Conservation (phyloP, 1,284 basidiomycete genomes). For the Sporisorium scitamineum region DNA sequence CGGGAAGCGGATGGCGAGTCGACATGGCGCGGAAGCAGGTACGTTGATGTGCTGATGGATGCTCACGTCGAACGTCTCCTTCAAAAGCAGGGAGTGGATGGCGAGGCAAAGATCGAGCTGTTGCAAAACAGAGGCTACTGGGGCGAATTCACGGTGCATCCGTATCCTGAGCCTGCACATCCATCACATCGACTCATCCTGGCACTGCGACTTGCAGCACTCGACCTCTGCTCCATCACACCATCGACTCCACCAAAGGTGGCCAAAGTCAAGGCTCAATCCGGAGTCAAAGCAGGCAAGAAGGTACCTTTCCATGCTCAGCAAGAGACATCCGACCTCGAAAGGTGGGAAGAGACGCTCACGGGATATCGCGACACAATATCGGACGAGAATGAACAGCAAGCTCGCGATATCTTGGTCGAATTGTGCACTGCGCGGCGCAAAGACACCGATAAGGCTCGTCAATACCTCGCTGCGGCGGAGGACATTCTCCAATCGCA, state of each 20-base stretch:
- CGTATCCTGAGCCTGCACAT: slow-evolving; percentile 58
- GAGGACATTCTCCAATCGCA: not conserved
- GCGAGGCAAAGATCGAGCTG: slow-evolving; percentile 52
- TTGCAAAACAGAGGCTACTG: slow-evolving; percentile 61
- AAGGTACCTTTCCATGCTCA: slow-evolving; percentile 2
- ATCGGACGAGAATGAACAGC: slow-evolving; percentile 40
- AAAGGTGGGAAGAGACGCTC: slow-evolving; percentile 53
- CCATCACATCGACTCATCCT: slow-evolving; percentile 60
- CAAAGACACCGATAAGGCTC: slow-evolving; percentile 4
- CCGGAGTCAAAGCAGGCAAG: slow-evolving; percentile 25
- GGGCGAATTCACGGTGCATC: slow-evolving; percentile 61
- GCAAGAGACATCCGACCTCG: slow-evolving; percentile 1
- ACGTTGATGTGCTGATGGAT: slow-evolving; percentile 55
- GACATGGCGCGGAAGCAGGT: slow-evolving; percentile 53
- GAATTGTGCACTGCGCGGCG: slow-evolving; percentile 12
- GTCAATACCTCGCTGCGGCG: slow-evolving; percentile 1
- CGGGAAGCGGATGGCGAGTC: not conserved
- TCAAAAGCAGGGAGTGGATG: slow-evolving; percentile 21
- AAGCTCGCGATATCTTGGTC: slow-evolving; percentile 19
- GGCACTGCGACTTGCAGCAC: slow-evolving; percentile 53
- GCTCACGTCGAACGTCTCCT: slow-evolving; percentile 33
- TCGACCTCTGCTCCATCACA: slow-evolving; percentile 21
- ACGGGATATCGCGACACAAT: slow-evolving; percentile 40
- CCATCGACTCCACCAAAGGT: slow-evolving; percentile 10
- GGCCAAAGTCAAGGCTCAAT: slow-evolving; percentile 22